Conservation (phyloP, 2,329 filamentous ascomycete genomes). For the Xenosphaeropsis pyriputrescens region DNA sequence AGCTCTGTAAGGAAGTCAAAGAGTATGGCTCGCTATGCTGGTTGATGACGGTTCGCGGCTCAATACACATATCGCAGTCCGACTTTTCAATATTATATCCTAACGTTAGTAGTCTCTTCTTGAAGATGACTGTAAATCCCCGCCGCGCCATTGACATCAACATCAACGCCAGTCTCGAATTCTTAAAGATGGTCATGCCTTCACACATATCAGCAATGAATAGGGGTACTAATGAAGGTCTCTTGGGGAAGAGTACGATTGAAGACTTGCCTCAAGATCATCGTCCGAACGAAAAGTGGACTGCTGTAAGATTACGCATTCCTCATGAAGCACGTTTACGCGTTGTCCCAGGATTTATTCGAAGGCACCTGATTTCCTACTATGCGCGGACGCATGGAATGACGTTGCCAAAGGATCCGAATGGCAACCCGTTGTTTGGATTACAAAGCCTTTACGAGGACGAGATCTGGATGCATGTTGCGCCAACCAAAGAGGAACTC, state of each 20-base stretch:
- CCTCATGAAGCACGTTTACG: conserved; percentile 39
- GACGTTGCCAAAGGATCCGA: conserved; percentile 20
- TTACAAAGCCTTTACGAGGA: conserved; percentile 19
- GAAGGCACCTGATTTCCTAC: conserved; percentile 19
- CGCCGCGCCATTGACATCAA: conserved; percentile 48
- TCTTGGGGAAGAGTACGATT: conserved; percentile 25
- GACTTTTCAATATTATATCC: conserved; percentile 54
- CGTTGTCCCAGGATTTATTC: conserved; percentile 15
- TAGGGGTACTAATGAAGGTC: conserved; percentile 35
- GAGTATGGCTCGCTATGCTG: conserved; percentile 29
- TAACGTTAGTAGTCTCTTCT: conserved; percentile 36
- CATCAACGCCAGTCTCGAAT: conserved; percentile 46
- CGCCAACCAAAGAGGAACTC: conserved; percentile 20
- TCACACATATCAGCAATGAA: conserved; percentile 29
- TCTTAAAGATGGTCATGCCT: conserved; percentile 38
- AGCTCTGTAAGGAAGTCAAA: conserved; percentile 39
- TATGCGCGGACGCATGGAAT: conserved; percentile 16
- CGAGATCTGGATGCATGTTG: conserved; percentile 39
- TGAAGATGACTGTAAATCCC: conserved; percentile 51
- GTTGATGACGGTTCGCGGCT: conserved; percentile 39
- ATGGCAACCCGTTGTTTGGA: conserved; percentile 21
- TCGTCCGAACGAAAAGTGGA: conserved; percentile 41
- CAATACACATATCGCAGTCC: conserved; percentile 49
- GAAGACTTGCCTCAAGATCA: conserved; percentile 34
- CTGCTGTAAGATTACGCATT: conserved; percentile 40